Conservation (phyloP, 2,329 filamentous ascomycete species). For the Chrysosporium keratinophilum region DNA sequence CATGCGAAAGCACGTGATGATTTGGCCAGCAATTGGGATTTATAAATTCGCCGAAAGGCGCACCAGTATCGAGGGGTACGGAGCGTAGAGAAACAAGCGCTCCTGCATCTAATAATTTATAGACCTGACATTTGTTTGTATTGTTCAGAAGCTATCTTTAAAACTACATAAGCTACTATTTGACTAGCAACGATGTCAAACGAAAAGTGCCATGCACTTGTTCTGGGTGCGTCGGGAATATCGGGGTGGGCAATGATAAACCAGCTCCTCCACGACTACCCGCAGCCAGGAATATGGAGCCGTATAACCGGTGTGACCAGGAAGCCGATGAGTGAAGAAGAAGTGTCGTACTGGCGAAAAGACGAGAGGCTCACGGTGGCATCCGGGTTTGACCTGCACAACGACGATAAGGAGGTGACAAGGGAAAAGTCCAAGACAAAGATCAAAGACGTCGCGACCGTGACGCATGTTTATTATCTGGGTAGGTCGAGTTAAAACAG, state of each 20-base stretch:
- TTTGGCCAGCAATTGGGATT: not conserved
- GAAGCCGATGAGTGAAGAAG: slow-evolving; percentile 27
- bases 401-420: slow-evolving; percentile 16
- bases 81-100: not conserved
- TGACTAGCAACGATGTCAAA: not conserved
- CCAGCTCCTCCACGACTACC: slow-evolving; percentile 31
- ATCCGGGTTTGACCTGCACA: slow-evolving; percentile 33
- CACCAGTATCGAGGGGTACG: not conserved
- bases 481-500: slow-evolving; percentile 1
- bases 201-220: slow-evolving; percentile 25
- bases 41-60: not conserved
- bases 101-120: no score
- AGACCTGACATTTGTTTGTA: no score
- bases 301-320: slow-evolving; percentile 36
- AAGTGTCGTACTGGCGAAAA: slow-evolving; percentile 30
- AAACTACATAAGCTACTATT: not conserved
- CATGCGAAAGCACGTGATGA: slow-evolving; percentile 1
- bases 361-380: slow-evolving; percentile 30
- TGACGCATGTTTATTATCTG: slow-evolving; percentile 21
- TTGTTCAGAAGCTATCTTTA: not conserved
- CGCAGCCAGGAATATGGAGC: slow-evolving; percentile 25
- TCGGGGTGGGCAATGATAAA: slow-evolving; percentile 37
- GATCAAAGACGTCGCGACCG: slow-evolving; percentile 15
- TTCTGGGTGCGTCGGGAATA: slow-evolving; percentile 37
- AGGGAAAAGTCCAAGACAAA: slow-evolving; percentile 12